Evolutionary conservation across 345 rosid genomes (phyloP), one percentile per base, ranked within the genome.

Genomic region (Populus simonii): DNA sequence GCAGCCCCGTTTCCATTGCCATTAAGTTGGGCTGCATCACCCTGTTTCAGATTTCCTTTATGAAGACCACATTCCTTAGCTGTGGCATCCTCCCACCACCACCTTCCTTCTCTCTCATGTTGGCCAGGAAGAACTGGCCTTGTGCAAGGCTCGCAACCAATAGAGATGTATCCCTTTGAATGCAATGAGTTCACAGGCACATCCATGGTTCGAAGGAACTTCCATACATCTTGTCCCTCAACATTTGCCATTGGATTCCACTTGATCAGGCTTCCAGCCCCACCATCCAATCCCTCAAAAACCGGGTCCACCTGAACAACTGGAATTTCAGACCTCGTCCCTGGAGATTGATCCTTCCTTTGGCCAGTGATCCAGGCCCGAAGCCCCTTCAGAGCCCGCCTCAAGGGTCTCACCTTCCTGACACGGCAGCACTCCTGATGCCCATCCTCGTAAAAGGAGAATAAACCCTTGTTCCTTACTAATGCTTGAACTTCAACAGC

Each of bases 51-150:
- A 71, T 95, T 95, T 62, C 97, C 98, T 82, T 92, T 93, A 78
- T 93, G 99, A 57, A 95, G 89, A 38, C 99, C 99, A 36, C 99
- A 96, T 76, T 96, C 99, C 87, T 96, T 93, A 17, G 99, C 97
- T 83, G 84, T 92, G 70, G 99, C 93, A 45, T 96, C 99, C 90
- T 96, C 99, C 99, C 99, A 96, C 99, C 99, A 96, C 99, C 98
- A 96, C 79, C 99, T 91, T 80, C 99, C 99, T 86, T 96, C 99
- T 78, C 99, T 92, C 85, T 96, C 98, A 33, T 93, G 99, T 71
- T 96, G 99, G 33, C 99, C 99, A 0, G 99, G 99, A 41, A 96
- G 93, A 3, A 93, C 96, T 0, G 98, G 87, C 88, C 97, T 90
- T 1, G 99, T 96, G 86, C 99, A 96, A 0, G 99, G 98, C 90